These are phyloP conservation scores for Suhomyces maxii DNA, from an alignment of 1,139 yeast genomes.

Conservation along the genomic window DNA sequence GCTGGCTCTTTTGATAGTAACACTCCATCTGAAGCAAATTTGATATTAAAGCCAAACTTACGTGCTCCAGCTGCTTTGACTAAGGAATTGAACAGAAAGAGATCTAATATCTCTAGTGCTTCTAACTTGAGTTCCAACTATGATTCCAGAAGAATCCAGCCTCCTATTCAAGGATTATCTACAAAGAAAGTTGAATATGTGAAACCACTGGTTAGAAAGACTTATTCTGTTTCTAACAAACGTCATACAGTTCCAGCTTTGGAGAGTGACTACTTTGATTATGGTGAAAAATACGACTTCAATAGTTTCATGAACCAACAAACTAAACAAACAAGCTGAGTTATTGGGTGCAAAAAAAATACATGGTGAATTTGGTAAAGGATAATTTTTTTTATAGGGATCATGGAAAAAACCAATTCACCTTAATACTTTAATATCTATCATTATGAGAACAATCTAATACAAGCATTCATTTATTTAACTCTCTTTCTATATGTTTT, in stretches of 20 bases:
- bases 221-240: constrained; percentile 5
- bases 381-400: too few species aligned
- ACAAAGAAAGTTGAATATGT: neutral
- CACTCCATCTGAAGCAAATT: constrained; percentile 19
- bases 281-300: constrained; percentile 36
- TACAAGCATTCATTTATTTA: neutral
- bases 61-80: constrained; percentile 9
- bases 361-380: too few species aligned
- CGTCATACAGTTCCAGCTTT: constrained; percentile 13
- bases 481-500: constrained; percentile 2
- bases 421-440: too few species aligned
- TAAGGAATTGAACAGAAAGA: constrained; percentile 5
- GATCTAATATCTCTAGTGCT: constrained; percentile 7
- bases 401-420: too few species aligned
- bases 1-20: constrained; percentile 21
- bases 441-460: neutral
- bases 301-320: constrained; percentile 37
- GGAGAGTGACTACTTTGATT: constrained; percentile 32
- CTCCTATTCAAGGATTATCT: constrained; percentile 6
- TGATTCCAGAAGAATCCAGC: constrained; percentile 14
- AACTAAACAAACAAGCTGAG: neutral
- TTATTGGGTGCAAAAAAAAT: too few species aligned
- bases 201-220: constrained; percentile 4
- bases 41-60: constrained; percentile 18
- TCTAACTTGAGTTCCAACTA: constrained; percentile 13